Evolutionary conservation across 1,284 basidiomycete species (phyloP).

Genomic region (Entoloma clypeatum): DNA sequence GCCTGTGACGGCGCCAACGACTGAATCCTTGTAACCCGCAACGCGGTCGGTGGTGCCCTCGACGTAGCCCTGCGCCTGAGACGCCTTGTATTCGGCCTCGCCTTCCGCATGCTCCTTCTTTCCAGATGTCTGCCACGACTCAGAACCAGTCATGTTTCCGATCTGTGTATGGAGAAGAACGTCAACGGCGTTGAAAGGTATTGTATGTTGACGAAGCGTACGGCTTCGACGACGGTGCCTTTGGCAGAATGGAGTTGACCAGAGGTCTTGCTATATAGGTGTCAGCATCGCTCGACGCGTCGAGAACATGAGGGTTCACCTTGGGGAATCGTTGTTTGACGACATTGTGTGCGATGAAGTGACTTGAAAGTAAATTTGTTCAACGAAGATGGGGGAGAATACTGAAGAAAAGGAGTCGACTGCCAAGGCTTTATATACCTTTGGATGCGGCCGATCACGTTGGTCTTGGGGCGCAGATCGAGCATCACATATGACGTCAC

Average conservation of each 20-base stretch:
- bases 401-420: too few species aligned
- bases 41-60: slow-evolving; percentile 57
- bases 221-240: slow-evolving; percentile 57
- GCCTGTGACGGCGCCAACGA: slow-evolving; percentile 62
- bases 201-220: slow-evolving; percentile 21
- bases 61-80: slow-evolving; percentile 50
- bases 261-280: slow-evolving; percentile 13
- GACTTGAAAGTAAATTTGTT: too few species aligned
- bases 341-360: too few species aligned
- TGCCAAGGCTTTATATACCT: too few species aligned
- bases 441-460: too few species aligned
- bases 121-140: slow-evolving; percentile 49
- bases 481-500: too few species aligned
- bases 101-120: slow-evolving; percentile 62
- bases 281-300: not conserved
- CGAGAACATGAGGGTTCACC: not conserved
- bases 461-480: too few species aligned
- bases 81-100: slow-evolving; percentile 57
- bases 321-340: not conserved
- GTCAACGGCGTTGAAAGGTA: not conserved
- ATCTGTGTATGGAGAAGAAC: slow-evolving; percentile 26
- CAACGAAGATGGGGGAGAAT: too few species aligned
- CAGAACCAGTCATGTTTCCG: slow-evolving; percentile 46
- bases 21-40: slow-evolving; percentile 61
- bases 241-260: slow-evolving; percentile 19